Percentiles rank a stretch among this genome's conserved stretches.
phyloP scores from a whole-genome alignment of 176 grass and related monocot species.

The Phoenix dactylifera region DNA sequence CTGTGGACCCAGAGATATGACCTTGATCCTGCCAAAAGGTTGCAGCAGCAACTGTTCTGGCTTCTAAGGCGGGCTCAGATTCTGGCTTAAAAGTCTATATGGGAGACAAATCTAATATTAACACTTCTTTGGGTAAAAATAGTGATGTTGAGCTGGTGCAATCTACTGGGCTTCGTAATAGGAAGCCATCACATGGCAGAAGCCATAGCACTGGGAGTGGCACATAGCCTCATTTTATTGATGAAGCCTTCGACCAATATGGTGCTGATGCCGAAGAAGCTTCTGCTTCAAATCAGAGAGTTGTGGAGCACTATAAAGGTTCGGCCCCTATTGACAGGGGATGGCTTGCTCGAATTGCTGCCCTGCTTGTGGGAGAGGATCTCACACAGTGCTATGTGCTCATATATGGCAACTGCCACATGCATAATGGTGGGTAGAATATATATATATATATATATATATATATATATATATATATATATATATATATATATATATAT shows the following conservation, averaged over 20 bases:
- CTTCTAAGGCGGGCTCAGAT: conserved; percentile 70
- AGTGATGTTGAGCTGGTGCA: not conserved
- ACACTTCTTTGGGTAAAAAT: conserved; percentile 1
- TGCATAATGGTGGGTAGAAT: conserved; percentile 71
- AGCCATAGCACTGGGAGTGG: conserved; percentile 5
- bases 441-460: not conserved
- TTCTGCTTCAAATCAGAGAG: conserved; percentile 29
- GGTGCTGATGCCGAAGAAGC: conserved; percentile 37
- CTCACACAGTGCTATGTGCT: conserved; percentile 83
- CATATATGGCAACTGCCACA: conserved; percentile 78
- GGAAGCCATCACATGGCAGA: conserved; percentile 24
- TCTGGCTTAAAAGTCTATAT: conserved; percentile 72
- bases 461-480: not conserved
- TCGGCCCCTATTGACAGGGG: conserved; percentile 41
- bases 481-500: not conserved
- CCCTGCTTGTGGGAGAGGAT: conserved; percentile 92
- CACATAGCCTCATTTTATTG: conserved; percentile 20
- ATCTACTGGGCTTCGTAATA: conserved; percentile 36
- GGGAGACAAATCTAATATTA: conserved; percentile 43
- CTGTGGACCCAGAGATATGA: conserved; percentile 64
- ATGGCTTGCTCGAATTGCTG: conserved; percentile 77
- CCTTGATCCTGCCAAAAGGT: conserved; percentile 90
- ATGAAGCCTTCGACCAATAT: conserved; percentile 20
- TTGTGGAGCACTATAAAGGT: conserved; percentile 51
- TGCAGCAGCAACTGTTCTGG: conserved; percentile 84